Conservation (phyloP, 169 alveolate genomes). For the Ichthyophthirius multifiliis region DNA sequence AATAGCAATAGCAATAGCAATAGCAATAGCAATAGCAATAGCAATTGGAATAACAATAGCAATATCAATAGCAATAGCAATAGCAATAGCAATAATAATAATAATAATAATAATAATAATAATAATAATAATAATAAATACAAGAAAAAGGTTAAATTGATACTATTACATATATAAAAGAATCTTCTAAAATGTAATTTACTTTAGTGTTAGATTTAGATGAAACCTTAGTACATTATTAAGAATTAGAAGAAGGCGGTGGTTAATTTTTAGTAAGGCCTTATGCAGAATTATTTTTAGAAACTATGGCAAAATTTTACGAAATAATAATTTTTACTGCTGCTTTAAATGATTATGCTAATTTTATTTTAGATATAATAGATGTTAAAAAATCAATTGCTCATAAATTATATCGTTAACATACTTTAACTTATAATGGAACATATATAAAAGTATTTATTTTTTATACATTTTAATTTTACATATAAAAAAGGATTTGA, state of each 20-base stretch:
- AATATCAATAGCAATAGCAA: too few species aligned
- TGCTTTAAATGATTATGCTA: constrained; percentile 85
- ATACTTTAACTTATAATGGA: constrained; percentile 67
- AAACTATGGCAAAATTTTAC: constrained; percentile 68
- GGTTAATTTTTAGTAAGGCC: constrained; percentile 88
- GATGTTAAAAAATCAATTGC: constrained; percentile 65
- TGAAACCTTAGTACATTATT: constrained; percentile 86
- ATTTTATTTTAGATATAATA: constrained; percentile 74
- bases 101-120: too few species aligned
- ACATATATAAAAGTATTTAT: constrained; percentile 62
- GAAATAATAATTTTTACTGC: constrained; percentile 84
- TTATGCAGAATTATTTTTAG: constrained; percentile 66
- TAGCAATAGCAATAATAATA: neutral
- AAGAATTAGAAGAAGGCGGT: constrained; percentile 64
- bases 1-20: too few species aligned
- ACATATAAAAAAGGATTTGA: constrained; percentile 47
- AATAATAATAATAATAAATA: too few species aligned
- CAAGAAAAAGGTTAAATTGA: too few species aligned
- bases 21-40: too few species aligned
- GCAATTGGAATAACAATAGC: too few species aligned
- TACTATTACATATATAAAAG: neutral
- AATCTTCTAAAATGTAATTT: constrained; percentile 17
- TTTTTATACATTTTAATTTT: neutral
- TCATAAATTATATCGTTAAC: constrained; percentile 75
- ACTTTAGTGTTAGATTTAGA: constrained; percentile 85